phyloP scores from a whole-genome alignment of 805 yeast genomes.

The Wickerhamomyces canadensis region DNA sequence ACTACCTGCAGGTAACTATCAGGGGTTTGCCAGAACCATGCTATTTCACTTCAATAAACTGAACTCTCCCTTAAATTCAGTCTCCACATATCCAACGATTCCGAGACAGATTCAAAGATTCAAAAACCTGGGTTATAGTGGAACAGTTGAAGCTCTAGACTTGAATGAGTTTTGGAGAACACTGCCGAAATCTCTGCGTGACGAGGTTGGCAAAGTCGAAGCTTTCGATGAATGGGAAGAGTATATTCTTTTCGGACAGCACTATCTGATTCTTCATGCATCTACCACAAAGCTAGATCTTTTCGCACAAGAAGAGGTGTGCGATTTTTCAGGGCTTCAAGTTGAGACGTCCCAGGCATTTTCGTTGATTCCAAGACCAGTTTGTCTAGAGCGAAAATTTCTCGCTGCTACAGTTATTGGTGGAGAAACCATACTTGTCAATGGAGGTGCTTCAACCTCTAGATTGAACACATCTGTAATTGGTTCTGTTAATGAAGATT shows the following conservation, averaged over 20 bases:
- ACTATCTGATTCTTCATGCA: slow-evolving; percentile 65
- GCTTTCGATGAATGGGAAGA: slow-evolving; percentile 85
- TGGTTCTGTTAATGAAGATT: slow-evolving; percentile 9
- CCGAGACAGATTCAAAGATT: slow-evolving; percentile 48
- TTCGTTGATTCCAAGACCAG: slow-evolving; percentile 3
- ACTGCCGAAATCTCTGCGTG: slow-evolving; percentile 33
- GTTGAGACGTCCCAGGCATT: background rate
- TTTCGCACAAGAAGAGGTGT: background rate
- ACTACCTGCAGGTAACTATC: slow-evolving; percentile 54
- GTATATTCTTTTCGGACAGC: slow-evolving; percentile 68
- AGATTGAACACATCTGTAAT: slow-evolving; percentile 19
- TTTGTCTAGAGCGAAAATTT: slow-evolving; percentile 12
- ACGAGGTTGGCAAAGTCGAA: slow-evolving; percentile 45
- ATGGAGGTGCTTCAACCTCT: slow-evolving; percentile 32
- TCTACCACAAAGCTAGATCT: slow-evolving; percentile 29
- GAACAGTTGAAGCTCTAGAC: slow-evolving; percentile 44
- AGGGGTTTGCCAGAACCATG: slow-evolving; percentile 74
- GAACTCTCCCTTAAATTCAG: slow-evolving; percentile 65
- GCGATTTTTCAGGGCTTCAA: background rate
- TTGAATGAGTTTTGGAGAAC: slow-evolving; percentile 56
- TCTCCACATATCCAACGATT: slow-evolving; percentile 47
- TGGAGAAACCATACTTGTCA: slow-evolving; percentile 16
- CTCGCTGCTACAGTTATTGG: slow-evolving; percentile 5
- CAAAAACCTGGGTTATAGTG: slow-evolving; percentile 35
- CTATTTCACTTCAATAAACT: slow-evolving; percentile 61